These are phyloP conservation scores for Austroboletus novae-zelandiae DNA, from an alignment of 1,284 basidiomycete genomes.

Conservation along the genomic window DNA sequence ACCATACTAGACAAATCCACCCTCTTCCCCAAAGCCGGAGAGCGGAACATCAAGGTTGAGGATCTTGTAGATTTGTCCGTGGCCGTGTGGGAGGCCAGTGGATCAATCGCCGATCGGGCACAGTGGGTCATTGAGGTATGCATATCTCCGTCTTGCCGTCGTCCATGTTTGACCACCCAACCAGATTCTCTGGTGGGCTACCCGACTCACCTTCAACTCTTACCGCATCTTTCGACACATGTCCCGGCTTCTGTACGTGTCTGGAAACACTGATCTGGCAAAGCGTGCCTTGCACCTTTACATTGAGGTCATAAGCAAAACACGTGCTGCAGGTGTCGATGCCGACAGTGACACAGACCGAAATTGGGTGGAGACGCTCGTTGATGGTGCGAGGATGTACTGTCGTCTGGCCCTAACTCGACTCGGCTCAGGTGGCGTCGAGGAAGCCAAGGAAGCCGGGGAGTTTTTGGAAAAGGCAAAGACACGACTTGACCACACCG, in stretches of 20 bases:
- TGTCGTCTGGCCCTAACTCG: constrained; percentile 46
- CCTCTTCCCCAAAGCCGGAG: constrained; percentile 80
- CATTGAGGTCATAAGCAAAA: constrained; percentile 80
- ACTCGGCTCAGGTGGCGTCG: constrained; percentile 38
- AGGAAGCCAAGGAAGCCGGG: constrained; percentile 60
- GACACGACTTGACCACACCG: constrained; percentile 45
- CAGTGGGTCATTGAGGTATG: constrained; percentile 75
- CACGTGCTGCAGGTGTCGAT: constrained; percentile 42
- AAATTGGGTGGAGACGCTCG: constrained; percentile 69
- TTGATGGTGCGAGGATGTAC: constrained; percentile 75
- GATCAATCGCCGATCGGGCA: constrained; percentile 55
- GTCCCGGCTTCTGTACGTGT: constrained; percentile 65
- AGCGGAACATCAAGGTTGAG: constrained; percentile 78
- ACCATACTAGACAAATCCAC: constrained; percentile 66
- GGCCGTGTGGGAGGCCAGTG: constrained; percentile 75
- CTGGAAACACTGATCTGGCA: constrained; percentile 66
- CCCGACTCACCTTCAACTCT: constrained; percentile 88
- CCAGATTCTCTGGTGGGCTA: constrained; percentile 88
- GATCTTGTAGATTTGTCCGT: constrained; percentile 83
- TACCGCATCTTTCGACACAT: constrained; percentile 82
- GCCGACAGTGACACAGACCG: constrained; percentile 56
- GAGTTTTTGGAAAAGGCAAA: constrained; percentile 55
- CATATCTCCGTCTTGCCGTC: constrained; percentile 16
- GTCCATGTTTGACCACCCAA: background rate
- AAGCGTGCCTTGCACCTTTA: constrained; percentile 79